Base-by-base conservation (phyloP, 108 stramenopile species). In the Cyclotella atomus region DNA sequence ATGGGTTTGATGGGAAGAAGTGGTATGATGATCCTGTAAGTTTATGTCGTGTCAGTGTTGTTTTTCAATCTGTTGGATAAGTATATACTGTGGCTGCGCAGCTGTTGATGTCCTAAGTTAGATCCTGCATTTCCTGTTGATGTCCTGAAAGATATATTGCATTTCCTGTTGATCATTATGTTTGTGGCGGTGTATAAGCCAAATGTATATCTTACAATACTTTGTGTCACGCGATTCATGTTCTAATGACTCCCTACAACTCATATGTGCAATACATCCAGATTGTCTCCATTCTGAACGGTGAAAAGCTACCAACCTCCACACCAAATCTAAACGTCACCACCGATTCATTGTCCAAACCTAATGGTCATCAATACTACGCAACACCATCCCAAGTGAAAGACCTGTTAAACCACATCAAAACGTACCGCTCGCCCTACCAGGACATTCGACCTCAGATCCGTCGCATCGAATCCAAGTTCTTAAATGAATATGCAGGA, bases 11-110 rank as follows among this genome's bases (percentile, higher is more conserved):
- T 66, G 23, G 14, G 2, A 27, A 88, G 41, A 28, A 16, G 4
- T 95, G 94, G 94, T 90, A 88, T 68, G 65, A 78, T 34, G 83
- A 90, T 69, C 91, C 94, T 59, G 83, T 91, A 64, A 67, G 87
- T 72, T 76, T 52, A 46, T 15, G 35, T 38, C 38, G 32, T 2
- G 8, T 38, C 17, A 3, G 3, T 21, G 8, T 19, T 66, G 29
- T 66, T 28, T 29, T 27, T 52, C 4, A 12, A 30, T 38, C n/a
- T n/a, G n/a, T n/a, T n/a, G n/a, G n/a, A n/a, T n/a, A n/a, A n/a
- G n/a, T n/a, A n/a, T n/a, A n/a, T n/a, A n/a, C n/a, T n/a, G n/a
- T n/a, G n/a, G n/a, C n/a, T n/a, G n/a, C n/a, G n/a, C n/a, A n/a
- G n/a, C n/a, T n/a, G n/a, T n/a, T n/a, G n/a, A n/a, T n/a, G n/a